phyloP scores from a whole-genome alignment of 257 asterid species.

The Nicotiana attenuata region DNA sequence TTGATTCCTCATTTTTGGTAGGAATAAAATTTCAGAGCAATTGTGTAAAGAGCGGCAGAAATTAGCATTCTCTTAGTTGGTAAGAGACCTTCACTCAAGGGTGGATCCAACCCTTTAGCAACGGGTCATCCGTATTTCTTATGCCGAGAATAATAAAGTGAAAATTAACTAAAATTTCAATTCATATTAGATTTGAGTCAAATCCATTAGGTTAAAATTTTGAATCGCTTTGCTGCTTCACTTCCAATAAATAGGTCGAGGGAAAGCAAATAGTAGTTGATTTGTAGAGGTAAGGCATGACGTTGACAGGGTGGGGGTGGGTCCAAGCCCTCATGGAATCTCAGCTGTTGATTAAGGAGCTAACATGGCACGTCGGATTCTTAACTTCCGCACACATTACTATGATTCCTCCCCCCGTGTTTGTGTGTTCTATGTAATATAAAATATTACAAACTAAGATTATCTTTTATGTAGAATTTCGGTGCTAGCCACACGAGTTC shows the following conservation, averaged over 20 bases:
- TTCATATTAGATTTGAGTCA: too few relatives aligned
- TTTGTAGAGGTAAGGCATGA: not conserved
- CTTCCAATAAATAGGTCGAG: too few relatives aligned
- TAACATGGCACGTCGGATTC: constrained; percentile 8
- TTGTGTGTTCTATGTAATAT: not conserved
- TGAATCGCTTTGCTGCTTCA: too few relatives aligned
- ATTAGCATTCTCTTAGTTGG: not conserved
- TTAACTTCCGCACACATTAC: not conserved
- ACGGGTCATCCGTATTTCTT: too few relatives aligned
- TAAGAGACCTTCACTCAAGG: not conserved
- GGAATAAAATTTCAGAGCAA: not conserved
- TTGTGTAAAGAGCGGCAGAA: not conserved
- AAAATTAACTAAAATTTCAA: too few relatives aligned
- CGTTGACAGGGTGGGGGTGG: not conserved
- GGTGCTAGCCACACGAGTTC: too few relatives aligned
- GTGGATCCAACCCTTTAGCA: not conserved
- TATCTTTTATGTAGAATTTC: too few relatives aligned
- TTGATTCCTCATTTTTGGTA: not conserved
- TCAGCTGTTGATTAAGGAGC: constrained; percentile 6
- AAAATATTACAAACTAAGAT: not conserved
- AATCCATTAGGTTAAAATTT: too few relatives aligned
- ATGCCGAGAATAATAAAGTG: too few relatives aligned
- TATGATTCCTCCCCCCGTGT: not conserved
- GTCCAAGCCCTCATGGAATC: not conserved
- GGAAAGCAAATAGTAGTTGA: too few relatives aligned